Evolutionary conservation across 306 rosid species (phyloP).

Genomic region (Crotalaria pallida): DNA sequence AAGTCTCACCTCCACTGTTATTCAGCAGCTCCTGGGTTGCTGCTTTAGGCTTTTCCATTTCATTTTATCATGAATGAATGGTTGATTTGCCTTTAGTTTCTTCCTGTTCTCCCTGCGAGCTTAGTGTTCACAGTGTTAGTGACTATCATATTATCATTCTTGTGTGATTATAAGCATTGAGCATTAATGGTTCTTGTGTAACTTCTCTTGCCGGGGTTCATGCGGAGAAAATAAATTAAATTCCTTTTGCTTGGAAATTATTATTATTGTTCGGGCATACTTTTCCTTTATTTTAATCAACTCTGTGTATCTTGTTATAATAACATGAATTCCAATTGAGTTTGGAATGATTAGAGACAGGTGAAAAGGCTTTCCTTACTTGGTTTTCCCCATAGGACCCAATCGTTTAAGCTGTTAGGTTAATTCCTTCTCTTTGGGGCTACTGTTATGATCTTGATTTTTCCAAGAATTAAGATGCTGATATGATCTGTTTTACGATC

Average conservation of each 20-base stretch:
- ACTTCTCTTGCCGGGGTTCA: neutral
- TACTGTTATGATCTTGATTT: constrained; percentile 5
- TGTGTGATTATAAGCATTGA: constrained; percentile 4
- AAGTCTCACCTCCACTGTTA: neutral
- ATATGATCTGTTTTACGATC: neutral
- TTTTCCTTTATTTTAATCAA: constrained; percentile 1
- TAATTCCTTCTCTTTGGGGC: neutral
- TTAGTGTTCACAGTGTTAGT: constrained; percentile 1
- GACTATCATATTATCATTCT: neutral
- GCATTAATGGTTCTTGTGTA: neutral
- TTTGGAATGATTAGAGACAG: constrained; percentile 1
- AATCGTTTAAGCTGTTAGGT: neutral
- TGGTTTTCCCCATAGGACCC: neutral
- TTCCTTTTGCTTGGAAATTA: constrained; percentile 5
- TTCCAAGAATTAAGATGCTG: constrained; percentile 1
- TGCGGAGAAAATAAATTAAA: constrained; percentile 4
- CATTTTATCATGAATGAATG: neutral
- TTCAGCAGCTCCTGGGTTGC: neutral
- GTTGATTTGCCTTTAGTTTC: neutral
- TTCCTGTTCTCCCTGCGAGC: neutral
- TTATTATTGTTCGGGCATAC: constrained; percentile 10
- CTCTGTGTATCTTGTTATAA: neutral
- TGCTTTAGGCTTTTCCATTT: neutral
- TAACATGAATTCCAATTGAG: constrained; percentile 16
- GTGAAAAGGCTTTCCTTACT: neutral